A percentile compares a stretch with the other conserved stretches of the same genome.
Conservation (phyloP, 2,329 filamentous ascomycete species). For the Allantophomopsis cytisporea region DNA sequence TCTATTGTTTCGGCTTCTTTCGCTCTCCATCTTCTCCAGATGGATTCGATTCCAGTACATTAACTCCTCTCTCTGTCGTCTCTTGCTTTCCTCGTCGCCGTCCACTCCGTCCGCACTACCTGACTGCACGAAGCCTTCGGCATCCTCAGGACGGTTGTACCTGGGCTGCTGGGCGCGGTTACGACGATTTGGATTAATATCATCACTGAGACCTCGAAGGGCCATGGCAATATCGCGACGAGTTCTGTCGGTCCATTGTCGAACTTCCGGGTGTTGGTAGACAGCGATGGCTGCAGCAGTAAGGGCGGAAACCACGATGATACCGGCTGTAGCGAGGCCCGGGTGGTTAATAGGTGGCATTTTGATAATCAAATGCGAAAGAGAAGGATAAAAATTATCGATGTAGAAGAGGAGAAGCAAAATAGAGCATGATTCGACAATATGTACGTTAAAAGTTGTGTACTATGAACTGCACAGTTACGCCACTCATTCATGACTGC, state of each 20-base stretch:
- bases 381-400: too few relatives aligned
- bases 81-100: constrained; percentile 46
- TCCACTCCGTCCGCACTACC: constrained; percentile 35
- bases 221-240: constrained; percentile 47
- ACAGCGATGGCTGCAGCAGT: constrained; percentile 24
- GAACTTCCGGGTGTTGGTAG: constrained; percentile 51
- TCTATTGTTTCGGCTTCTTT: constrained; percentile 12
- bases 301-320: constrained; percentile 17
- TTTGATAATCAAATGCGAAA: too few relatives aligned
- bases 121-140: constrained; percentile 46
- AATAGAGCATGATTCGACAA: too few relatives aligned
- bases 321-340: constrained; percentile 16
- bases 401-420: too few relatives aligned
- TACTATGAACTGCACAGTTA: too few relatives aligned
- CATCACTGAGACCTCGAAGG: constrained; percentile 43
- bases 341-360: constrained; percentile 11
- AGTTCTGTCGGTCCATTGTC: constrained; percentile 45
- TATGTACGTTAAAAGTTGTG: too few relatives aligned
- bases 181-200: constrained; percentile 30
- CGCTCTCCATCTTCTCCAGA: constrained; percentile 30
- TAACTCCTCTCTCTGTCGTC: constrained; percentile 48
- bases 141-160: constrained; percentile 54
- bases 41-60: constrained; percentile 50
- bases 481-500: too few relatives aligned
- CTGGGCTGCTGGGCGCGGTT: constrained; percentile 26